phyloP scores from a whole-genome alignment of 2,329 filamentous ascomycete species.

The Microcyclosporella mali region DNA sequence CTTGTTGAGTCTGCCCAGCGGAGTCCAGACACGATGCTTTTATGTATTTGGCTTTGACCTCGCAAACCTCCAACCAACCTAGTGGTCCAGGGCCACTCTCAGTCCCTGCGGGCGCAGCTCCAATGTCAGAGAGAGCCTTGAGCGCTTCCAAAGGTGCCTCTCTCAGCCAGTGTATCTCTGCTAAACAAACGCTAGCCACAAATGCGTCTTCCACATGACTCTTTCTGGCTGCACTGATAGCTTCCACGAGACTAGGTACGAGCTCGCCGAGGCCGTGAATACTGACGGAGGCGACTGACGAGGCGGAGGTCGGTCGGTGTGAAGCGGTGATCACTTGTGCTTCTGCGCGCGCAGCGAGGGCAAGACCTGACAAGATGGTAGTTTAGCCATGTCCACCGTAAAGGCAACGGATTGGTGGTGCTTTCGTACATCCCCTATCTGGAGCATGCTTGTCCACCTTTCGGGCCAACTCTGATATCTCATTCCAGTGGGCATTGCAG shows the following conservation, averaged over 20 bases:
- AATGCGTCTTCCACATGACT: constrained; percentile 50
- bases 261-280: constrained; percentile 33
- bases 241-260: constrained; percentile 36
- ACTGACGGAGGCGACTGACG: constrained; percentile 32
- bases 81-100: constrained; percentile 13
- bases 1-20: constrained; percentile 19
- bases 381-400: constrained; percentile 2
- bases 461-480: constrained; percentile 79
- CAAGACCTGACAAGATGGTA: constrained; percentile 35
- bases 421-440: constrained; percentile 66
- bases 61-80: constrained; percentile 77
- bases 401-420: constrained; percentile 2
- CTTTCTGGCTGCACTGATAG: constrained; percentile 18
- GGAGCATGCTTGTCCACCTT: constrained; percentile 94
- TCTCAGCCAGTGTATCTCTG: constrained; percentile 78
- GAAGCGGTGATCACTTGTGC: constrained; percentile 41
- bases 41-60: constrained; percentile 27
- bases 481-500: constrained; percentile 80
- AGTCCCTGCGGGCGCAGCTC: neutral
- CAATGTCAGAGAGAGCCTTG: constrained; percentile 38
- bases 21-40: constrained; percentile 25
- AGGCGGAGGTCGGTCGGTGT: constrained; percentile 38
- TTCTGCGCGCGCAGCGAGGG: constrained; percentile 43
- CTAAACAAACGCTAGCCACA: constrained; percentile 76
- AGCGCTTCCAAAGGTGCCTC: constrained; percentile 54